These are phyloP conservation scores for Debaryomyces sp. DNA, from an alignment of 1,139 yeast species.

Conservation along the genomic window DNA sequence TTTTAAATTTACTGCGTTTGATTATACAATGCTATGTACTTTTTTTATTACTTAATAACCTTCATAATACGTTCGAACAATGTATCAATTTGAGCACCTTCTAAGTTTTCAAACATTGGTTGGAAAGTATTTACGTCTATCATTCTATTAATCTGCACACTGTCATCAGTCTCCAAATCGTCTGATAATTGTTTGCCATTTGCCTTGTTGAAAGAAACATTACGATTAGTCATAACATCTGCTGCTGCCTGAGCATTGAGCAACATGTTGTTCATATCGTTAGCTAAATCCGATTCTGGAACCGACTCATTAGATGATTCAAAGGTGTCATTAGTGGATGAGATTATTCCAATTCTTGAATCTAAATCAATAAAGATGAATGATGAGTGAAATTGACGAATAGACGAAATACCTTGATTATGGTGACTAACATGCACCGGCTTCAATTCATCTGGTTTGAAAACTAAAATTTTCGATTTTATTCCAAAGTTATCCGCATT, in stretches of 20 bases:
- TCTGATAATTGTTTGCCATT: conserved; percentile 4
- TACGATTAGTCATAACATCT: conserved; percentile 34
- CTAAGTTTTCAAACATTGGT: conserved; percentile 71
- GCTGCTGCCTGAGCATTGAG: conserved; percentile 49
- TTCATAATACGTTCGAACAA: conserved; percentile 79
- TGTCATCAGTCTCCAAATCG: conserved; percentile 18
- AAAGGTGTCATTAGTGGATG: neutral
- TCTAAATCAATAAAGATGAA: conserved; percentile 57
- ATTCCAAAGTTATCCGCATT: conserved; percentile 30
- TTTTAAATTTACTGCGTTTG: conserved; percentile 2
- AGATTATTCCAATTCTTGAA: conserved; percentile 41
- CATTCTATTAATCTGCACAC: conserved; percentile 22
- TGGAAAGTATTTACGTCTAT: conserved; percentile 65
- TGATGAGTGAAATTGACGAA: conserved; percentile 45
- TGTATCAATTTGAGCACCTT: conserved; percentile 68
- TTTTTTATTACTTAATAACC: conserved; percentile 43
- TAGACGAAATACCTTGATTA: conserved; percentile 58
- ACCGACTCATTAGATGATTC: conserved; percentile 13
- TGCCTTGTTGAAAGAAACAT: conserved; percentile 15
- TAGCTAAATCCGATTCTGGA: conserved; percentile 27
- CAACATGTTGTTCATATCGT: conserved; percentile 46
- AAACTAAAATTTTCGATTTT: conserved; percentile 58
- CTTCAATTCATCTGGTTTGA: conserved; percentile 55
- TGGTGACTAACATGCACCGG: conserved; percentile 60
- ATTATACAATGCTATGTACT: conserved; percentile 27